Percentiles rank a stretch among this genome's conserved stretches.
phyloP scores from a whole-genome alignment of 495 filamentous ascomycete genomes.

The Penicillium egyptiacum region DNA sequence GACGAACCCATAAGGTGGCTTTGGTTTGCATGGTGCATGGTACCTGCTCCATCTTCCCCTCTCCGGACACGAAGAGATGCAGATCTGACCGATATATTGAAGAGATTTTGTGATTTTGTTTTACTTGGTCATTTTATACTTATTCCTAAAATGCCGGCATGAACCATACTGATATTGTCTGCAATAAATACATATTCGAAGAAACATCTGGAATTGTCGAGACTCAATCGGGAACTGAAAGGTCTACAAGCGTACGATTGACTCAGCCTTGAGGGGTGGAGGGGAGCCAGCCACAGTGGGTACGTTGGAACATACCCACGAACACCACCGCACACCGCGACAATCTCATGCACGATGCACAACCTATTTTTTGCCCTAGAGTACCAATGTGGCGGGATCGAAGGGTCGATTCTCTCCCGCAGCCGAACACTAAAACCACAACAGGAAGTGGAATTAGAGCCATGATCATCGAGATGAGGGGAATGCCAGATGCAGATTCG shows the following conservation, averaged over 20 bases:
- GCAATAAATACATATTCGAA: neutral
- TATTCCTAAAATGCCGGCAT: neutral
- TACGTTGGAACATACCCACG: conserved; percentile 3
- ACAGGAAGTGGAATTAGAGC: conserved; percentile 6
- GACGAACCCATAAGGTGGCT: neutral
- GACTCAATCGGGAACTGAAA: neutral
- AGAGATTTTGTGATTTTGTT: too few species aligned
- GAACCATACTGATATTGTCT: neutral
- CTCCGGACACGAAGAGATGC: neutral
- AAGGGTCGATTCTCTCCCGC: conserved; percentile 8
- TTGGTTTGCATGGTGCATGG: neutral
- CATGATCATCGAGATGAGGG: neutral
- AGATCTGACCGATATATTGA: neutral
- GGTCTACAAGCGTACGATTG: neutral
- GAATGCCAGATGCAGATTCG: neutral
- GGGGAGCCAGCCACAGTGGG: conserved; percentile 3
- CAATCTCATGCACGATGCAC: neutral
- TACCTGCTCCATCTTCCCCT: conserved; percentile 3
- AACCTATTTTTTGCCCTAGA: neutral
- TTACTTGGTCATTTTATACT: neutral
- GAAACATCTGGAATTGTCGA: neutral
- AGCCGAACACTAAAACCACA: conserved; percentile 10
- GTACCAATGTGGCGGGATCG: conserved; percentile 21
- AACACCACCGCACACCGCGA: neutral
- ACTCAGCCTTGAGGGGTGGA: conserved; percentile 13